Base-by-base conservation (phyloP, 2,329 filamentous ascomycete species). In the Fusarium fracticaudum region DNA sequence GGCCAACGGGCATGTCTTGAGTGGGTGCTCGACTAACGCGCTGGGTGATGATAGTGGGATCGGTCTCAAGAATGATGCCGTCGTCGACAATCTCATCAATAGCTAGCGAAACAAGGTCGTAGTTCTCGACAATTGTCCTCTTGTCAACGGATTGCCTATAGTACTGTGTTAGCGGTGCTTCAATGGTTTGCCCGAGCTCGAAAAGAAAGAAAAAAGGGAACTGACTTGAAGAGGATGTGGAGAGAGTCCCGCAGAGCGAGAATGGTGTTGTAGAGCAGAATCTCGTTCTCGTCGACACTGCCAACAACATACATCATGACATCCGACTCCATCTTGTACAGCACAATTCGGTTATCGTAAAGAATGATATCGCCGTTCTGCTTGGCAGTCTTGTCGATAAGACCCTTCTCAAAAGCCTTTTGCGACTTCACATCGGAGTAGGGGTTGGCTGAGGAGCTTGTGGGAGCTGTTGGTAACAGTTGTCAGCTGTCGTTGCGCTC, bases 301-400 rank as follows among this genome's bases (percentile, higher is more conserved):
- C 96, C 96, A 17, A 99, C 94, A 33, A 98, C 93, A 82, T 98
- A 98, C 81, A 91, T 90, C 93, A 98, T 98, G 65, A 98, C 93
- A 83, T 99, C 96, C 78, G 94, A 95, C 87, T 99, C 96, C 86
- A 93, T 93, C 91, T 99, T 99, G 88, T 98, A 99, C 60, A 98
- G 92, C 63, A 98, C 94, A 71, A 99, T 93, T 79, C 94, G 91
- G 86, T 97, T 97, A 85, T 99, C 96, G 85, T 98, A 98, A 64
- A 99, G 91, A 78, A 99, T 97, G 79, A 99, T 96, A 85, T 98
- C 96, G 78, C 93, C 94, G 20, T 91, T 95, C 86, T 97, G 94
- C 88, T 98, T 99, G 76, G 93, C 92, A 22, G 96, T 98, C 89
- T 99, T 98, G 80, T 98, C 92, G 69, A 98, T 86, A 44, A 99